Conservation (phyloP, 768 basidiomycete genomes). For the Rhizopogon vulgaris region DNA sequence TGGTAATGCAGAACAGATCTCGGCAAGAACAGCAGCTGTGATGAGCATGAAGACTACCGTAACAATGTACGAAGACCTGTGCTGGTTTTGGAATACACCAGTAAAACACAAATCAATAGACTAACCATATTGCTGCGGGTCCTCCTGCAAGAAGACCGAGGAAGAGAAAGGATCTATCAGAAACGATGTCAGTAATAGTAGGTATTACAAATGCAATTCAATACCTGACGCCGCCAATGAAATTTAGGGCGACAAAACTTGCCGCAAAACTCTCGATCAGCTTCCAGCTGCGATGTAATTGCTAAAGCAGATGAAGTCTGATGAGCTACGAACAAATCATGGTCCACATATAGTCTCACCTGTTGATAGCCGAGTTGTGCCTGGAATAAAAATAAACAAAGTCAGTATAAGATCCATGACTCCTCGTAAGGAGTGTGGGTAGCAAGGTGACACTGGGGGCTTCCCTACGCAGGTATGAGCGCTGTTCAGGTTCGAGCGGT, state of each 20-base stretch:
- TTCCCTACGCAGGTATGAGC: conserved; percentile 99
- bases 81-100: background rate
- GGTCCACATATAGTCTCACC: conserved; percentile 29
- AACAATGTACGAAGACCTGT: conserved; percentile 81
- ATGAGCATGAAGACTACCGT: conserved; percentile 86
- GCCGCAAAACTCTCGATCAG: conserved; percentile 82
- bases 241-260: conserved; percentile 85
- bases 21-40: conserved; percentile 80
- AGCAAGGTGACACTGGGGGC: conserved; percentile 65
- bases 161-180: conserved; percentile 64
- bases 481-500: conserved; percentile 98
- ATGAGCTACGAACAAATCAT: background rate
- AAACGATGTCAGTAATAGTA: background rate
- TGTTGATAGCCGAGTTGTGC: conserved; percentile 76
- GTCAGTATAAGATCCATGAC: conserved; percentile 46
- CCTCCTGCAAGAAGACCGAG: conserved; percentile 81
- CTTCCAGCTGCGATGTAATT: conserved; percentile 83
- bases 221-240: conserved; percentile 82
- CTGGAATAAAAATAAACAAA: conserved; percentile 34
- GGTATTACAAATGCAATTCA: conserved; percentile 4
- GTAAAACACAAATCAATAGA: background rate
- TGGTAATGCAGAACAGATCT: conserved; percentile 85
- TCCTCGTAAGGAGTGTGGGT: conserved; percentile 33
- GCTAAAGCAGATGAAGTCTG: conserved; percentile 33
- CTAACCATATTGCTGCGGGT: conserved; percentile 78